Base-by-base conservation (phyloP, 2,329 filamentous ascomycete species). In the Fusarium dimerum region DNA sequence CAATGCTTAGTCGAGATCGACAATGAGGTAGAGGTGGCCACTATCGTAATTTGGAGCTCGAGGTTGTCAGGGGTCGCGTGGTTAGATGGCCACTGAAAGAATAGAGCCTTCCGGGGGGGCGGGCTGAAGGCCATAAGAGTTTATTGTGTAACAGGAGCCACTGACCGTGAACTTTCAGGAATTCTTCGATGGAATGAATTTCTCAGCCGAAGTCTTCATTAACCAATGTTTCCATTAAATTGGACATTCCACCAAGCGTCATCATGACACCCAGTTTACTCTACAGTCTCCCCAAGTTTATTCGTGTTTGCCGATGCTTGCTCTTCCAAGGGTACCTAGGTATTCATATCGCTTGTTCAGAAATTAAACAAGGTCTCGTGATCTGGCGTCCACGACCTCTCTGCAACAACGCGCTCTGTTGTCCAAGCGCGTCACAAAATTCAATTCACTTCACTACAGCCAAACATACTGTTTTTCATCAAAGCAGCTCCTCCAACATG, bases 401-500 rank as follows among this genome's bases (percentile, higher is more conserved):
- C 34, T 34, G 41, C 29, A 32, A 20, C 18, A 40, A 59, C 58
- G 58, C 55, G 58, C 59, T 40, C 51, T 17, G 11, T 29, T 29
- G 11, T 40, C 36, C 39, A 45, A 54, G 38, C 50, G 50, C 56
- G 51, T 57, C 52, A 40, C 43, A 30, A 39, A 42, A 47, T 50
- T 54, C 40, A 46, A 45, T 9, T 5, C 46, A 42, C 48, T 50
- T 40, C 32, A 48, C 34, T 15, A 5, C 38, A 29, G 10, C 16
- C 17, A 32, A 40, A 42, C 41, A 45, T 13, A 20, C 34, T 7
- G 36, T 36, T 17, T 7, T 41, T 36, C 43, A 29, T 30, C 34
- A 47, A 41, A 2, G 15, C 43, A 48, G 39, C 38, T 15, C 16
- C 29, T 39, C 44, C 58, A 67, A 34, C 32, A 94, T 94, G 89